A percentile compares a stretch with the other conserved stretches of the same genome.
These are phyloP conservation scores for Tuber borchii DNA, from an alignment of 495 filamentous ascomycete genomes.

Conservation along the genomic window DNA sequence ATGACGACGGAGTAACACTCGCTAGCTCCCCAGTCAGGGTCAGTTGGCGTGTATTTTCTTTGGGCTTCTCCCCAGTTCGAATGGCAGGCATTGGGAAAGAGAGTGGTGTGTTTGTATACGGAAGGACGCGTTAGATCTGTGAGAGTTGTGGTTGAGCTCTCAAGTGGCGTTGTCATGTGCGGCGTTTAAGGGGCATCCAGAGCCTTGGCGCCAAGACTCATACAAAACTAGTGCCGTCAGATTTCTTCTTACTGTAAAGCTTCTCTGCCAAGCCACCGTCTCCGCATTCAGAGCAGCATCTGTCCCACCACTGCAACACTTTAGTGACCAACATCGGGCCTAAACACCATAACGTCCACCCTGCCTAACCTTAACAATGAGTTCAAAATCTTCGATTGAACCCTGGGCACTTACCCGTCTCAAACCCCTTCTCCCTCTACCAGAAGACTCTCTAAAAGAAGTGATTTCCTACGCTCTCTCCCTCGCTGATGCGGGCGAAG, in stretches of 20 bases:
- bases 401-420: slow-evolving; percentile 58
- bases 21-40: not conserved
- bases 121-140: not conserved
- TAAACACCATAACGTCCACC: not conserved
- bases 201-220: too few relatives aligned
- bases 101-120: not conserved
- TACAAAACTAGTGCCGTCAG: too few relatives aligned
- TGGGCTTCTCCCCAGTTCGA: not conserved
- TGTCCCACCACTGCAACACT: not conserved
- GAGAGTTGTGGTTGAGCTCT: not conserved
- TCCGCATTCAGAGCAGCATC: not conserved
- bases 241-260: too few relatives aligned
- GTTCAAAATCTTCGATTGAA: slow-evolving; percentile 44
- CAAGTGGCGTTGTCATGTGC: not conserved
- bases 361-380: not conserved
- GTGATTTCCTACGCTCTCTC: slow-evolving; percentile 71
- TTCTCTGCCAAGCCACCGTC: not conserved
- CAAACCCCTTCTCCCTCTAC: slow-evolving; percentile 69
- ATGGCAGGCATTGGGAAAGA: not conserved
- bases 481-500: slow-evolving; percentile 61
- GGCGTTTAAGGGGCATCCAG: not conserved
- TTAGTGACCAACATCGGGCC: not conserved
- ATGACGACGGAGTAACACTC: not conserved
- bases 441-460: slow-evolving; percentile 73
- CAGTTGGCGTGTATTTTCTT: not conserved